Evolutionary conservation across 2,329 filamentous ascomycete genomes (phyloP), one percentile per base, ranked within the genome.

Genomic region (Claviceps sp.): DNA sequence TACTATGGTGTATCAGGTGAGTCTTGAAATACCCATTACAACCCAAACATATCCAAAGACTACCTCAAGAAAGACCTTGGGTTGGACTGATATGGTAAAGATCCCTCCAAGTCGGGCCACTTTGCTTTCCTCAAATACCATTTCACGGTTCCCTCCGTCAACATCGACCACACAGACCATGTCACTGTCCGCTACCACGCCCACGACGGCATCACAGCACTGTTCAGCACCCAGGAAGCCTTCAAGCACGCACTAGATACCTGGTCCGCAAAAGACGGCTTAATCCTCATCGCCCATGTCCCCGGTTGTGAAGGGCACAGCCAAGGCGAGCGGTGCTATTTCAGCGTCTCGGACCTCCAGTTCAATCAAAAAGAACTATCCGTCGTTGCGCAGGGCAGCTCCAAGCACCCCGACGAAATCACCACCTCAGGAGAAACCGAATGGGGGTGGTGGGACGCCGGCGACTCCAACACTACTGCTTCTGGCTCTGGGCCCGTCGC

Each of bases 271-370:
- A 43, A 56, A 2, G 49, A 56, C 1, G 61, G 57, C 2, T 39
- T 63, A 17, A 44, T 66, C 38, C 56, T 66, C 4, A 58, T 65
- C 14, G 58, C 57, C 16, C 60, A 59, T 37, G 55, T 55, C 5
- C 38, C 55, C 1, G 60, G 61, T 26, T 65, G 64, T 47, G 60
- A 60, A 10, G 59, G 56, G 48, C 58, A 59, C n/a, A 50, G 51
- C 13, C 54, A 56, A 8, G 59, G 58, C 26, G 58, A 66, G 22
- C 56, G 64, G 14, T 65, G 64, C 57, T 67, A 60, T 49, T 65
- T 65, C 52, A 53, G 59, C n/a, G 61, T 58, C 41, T 57, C 51
- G 5, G 49, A 48, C 8, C 30, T 65, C 2, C 51, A 55, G 1
- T 54, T 57, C 22, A 48, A 60, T 5, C 46, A 51, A 5, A 37